phyloP scores from a whole-genome alignment of 2,329 filamentous ascomycete genomes.

The Xylaria sp. region DNA sequence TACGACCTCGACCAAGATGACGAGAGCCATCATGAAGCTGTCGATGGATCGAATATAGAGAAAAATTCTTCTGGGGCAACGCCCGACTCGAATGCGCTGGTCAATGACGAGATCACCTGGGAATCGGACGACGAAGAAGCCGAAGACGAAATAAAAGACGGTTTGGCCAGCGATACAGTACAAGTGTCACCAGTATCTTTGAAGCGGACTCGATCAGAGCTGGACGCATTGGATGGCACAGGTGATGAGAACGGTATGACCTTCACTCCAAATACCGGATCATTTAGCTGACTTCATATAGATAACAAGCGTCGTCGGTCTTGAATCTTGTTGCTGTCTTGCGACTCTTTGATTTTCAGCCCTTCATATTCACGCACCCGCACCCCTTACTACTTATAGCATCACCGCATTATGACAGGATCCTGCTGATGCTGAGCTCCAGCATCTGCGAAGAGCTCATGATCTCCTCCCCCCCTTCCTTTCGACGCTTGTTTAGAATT shows the following conservation, averaged over 20 bases:
- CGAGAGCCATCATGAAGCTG: conserved; percentile 29
- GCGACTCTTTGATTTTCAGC: conserved; percentile 20
- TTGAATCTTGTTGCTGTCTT: conserved; percentile 46
- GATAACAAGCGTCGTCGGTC: conserved; percentile 65
- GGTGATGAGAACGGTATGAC: conserved; percentile 48
- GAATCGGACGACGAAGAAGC: conserved; percentile 49
- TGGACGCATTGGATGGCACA: conserved; percentile 42
- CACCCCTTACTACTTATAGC: conserved; percentile 28
- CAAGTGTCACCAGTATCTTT: conserved; percentile 51
- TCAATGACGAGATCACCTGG: conserved; percentile 50
- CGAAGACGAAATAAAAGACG: conserved; percentile 35
- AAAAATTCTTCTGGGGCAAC: conserved; percentile 39
- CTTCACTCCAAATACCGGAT: background rate
- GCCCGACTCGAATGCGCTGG: conserved; percentile 39
- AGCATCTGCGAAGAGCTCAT: conserved; percentile 34
- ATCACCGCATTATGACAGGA: conserved; percentile 38
- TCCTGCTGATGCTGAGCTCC: conserved; percentile 40
- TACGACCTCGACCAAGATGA: conserved; percentile 37
- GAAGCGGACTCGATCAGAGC: conserved; percentile 47
- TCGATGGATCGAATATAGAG: conserved; percentile 36
- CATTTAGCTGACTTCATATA: conserved; percentile 48
- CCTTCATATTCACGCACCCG: conserved; percentile 17
- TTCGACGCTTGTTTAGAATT: conserved; percentile 31
- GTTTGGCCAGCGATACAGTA: conserved; percentile 44
- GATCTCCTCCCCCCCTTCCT: conserved; percentile 23